phyloP scores from a whole-genome alignment of 768 basidiomycete species.

The Auricularia sp. region DNA sequence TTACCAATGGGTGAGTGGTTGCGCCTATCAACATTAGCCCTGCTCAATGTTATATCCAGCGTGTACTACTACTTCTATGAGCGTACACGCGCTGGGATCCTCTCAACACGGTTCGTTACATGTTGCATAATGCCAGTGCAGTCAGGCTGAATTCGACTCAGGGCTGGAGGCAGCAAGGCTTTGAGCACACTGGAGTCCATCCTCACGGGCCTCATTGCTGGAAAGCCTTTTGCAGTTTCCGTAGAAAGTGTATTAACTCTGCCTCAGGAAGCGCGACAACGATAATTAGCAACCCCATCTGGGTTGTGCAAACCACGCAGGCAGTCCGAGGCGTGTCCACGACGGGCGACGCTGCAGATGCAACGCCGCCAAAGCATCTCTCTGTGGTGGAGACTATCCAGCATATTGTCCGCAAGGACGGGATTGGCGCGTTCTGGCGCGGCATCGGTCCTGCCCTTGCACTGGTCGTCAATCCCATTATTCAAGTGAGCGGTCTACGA shows the following conservation, averaged over 20 bases:
- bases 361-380: slow-evolving; percentile 36
- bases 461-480: slow-evolving; percentile 88
- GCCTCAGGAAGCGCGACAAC: slow-evolving; percentile 75
- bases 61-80: slow-evolving; percentile 94
- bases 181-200: slow-evolving; percentile 85
- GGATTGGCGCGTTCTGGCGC: slow-evolving; percentile 78
- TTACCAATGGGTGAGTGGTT: slow-evolving; percentile 73
- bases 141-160: not conserved
- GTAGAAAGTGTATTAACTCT: slow-evolving; percentile 1
- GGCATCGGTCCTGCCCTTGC: slow-evolving; percentile 91
- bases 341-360: slow-evolving; percentile 22
- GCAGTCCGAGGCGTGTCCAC: slow-evolving; percentile 3
- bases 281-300: slow-evolving; percentile 85
- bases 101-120: slow-evolving; percentile 33
- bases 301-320: slow-evolving; percentile 92
- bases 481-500: slow-evolving; percentile 32
- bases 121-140: not conserved
- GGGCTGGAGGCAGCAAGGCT: slow-evolving; percentile 44
- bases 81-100: slow-evolving; percentile 47
- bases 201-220: slow-evolving; percentile 77
- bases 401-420: slow-evolving; percentile 63
- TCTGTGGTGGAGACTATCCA: slow-evolving; percentile 57
- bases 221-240: slow-evolving; percentile 25
- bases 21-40: not conserved
- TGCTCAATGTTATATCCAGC: slow-evolving; percentile 27